Evolutionary conservation across 208 protist genomes (phyloP).

Genomic region (Acanthamoeba triangularis): DNA sequence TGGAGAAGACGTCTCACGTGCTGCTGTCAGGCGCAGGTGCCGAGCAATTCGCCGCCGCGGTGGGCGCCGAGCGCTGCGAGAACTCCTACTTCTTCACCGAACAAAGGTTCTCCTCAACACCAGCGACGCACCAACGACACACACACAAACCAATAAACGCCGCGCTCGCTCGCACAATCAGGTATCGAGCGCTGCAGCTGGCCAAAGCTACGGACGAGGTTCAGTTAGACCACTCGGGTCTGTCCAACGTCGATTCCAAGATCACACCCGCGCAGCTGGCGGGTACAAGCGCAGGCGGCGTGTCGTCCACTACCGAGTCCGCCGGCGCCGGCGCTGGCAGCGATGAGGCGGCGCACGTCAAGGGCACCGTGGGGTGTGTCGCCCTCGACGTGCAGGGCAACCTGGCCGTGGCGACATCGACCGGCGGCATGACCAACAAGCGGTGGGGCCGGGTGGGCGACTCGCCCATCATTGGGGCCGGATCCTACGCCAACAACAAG

Average conservation of each 20-base stretch:
- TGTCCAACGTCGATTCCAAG: not conserved
- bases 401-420: conserved; percentile 86
- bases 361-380: conserved; percentile 85
- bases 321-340: not conserved
- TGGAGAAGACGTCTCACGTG: conserved; percentile 79
- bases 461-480: conserved; percentile 86
- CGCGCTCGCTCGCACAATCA: not conserved
- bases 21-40: conserved; percentile 75
- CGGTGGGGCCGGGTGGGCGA: conserved; percentile 84
- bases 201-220: not conserved
- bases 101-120: not conserved
- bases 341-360: not conserved
- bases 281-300: not conserved
- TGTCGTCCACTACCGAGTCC: not conserved
- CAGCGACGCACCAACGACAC: too few species aligned
- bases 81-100: conserved; percentile 45
- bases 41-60: conserved; percentile 63
- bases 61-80: conserved; percentile 34
- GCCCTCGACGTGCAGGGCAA: conserved; percentile 79
- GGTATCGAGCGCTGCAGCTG: conserved; percentile 31
- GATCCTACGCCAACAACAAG: conserved; percentile 83
- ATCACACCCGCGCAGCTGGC: not conserved
- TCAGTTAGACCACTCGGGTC: not conserved
- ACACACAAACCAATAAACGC: too few species aligned
- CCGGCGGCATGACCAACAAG: conserved; percentile 90